phyloP scores from a whole-genome alignment of 176 grass and related monocot species.

The Calamus simplicifolius region DNA sequence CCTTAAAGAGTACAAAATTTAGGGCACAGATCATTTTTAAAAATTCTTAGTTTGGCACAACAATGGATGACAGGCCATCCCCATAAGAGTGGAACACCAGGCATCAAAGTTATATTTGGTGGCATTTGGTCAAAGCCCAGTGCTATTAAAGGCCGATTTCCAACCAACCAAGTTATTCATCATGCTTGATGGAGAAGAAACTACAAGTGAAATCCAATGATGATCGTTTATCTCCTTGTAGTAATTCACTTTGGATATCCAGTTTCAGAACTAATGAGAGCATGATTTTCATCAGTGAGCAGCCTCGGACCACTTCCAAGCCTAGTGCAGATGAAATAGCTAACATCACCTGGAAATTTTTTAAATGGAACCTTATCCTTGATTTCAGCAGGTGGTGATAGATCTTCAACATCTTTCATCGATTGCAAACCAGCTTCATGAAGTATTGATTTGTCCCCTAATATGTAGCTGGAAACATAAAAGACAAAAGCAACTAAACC shows the following conservation, averaged over 20 bases:
- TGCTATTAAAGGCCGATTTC: too few species aligned
- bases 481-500: neutral
- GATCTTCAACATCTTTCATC: constrained; percentile 49
- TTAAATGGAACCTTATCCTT: constrained; percentile 38
- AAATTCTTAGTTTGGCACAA: too few species aligned
- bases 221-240: too few species aligned
- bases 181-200: too few species aligned
- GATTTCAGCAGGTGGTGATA: constrained; percentile 47
- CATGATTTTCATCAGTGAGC: constrained; percentile 31
- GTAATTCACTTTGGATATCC: constrained; percentile 28
- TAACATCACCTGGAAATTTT: constrained; percentile 33
- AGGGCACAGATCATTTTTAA: too few species aligned
- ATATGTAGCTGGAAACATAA: constrained; percentile 48
- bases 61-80: too few species aligned
- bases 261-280: constrained; percentile 24
- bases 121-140: too few species aligned
- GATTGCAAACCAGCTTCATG: constrained; percentile 52
- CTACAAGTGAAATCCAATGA: too few species aligned
- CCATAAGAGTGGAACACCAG: too few species aligned
- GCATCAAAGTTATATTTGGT: too few species aligned
- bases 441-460: constrained; percentile 87
- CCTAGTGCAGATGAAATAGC: constrained; percentile 49
- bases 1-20: too few species aligned
- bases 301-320: constrained; percentile 38
- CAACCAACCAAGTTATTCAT: too few species aligned